These are phyloP conservation scores for Zanthoxylum bungeanum DNA, from an alignment of 345 rosid species.

Conservation along the genomic window DNA sequence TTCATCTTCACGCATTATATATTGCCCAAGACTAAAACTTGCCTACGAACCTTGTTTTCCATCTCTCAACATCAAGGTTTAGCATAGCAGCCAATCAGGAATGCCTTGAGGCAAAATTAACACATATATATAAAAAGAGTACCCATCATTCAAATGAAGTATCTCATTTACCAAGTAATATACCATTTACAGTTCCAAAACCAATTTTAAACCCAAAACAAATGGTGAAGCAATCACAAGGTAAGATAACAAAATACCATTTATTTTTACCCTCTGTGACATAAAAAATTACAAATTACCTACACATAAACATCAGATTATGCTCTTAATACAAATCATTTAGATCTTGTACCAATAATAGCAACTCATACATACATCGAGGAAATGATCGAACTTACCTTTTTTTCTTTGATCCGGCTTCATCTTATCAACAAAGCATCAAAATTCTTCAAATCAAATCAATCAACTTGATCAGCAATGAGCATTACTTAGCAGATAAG, in stretches of 20 bases:
- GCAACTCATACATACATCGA: not conserved
- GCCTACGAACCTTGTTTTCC: not conserved
- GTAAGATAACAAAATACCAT: not conserved
- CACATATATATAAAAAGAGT: not conserved
- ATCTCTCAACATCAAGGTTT: not conserved
- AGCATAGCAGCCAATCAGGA: not conserved
- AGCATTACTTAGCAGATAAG: too few relatives aligned
- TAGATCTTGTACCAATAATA: constrained; percentile 9
- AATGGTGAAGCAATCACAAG: not conserved
- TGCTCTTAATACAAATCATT: constrained; percentile 6
- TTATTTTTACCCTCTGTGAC: not conserved
- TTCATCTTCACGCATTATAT: too few relatives aligned
- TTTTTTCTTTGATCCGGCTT: constrained; percentile 88
- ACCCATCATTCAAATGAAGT: not conserved
- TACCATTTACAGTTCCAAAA: not conserved
- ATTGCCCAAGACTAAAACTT: not conserved
- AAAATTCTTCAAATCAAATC: constrained; percentile 28
- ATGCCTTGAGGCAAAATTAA: not conserved
- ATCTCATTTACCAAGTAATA: not conserved
- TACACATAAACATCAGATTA: not conserved
- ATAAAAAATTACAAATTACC: not conserved
- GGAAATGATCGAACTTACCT: constrained; percentile 37
- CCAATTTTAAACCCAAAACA: not conserved
- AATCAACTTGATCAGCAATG: constrained; percentile 21
- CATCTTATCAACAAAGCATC: constrained; percentile 67